Evolutionary conservation across 2,329 filamentous ascomycete species (phyloP).

Genomic region (Fusarium transvaalense): DNA sequence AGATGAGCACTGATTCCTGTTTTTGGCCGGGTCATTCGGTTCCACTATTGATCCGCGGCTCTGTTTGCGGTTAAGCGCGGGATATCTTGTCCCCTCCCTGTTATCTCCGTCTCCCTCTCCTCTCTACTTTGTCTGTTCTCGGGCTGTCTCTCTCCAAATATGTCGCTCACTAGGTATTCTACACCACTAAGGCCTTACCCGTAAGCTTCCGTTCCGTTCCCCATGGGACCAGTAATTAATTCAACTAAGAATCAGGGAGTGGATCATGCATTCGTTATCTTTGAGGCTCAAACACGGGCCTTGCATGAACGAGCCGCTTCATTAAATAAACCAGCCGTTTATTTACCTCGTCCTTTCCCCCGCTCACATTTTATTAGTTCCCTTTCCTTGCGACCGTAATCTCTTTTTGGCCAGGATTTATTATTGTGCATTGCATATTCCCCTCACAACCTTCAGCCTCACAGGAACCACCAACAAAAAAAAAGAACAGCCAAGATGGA

Average conservation of each 20-base stretch:
- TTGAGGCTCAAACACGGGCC: neutral
- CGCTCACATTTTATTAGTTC: neutral
- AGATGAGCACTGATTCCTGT: neutral
- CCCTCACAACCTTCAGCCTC: neutral
- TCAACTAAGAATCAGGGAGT: neutral
- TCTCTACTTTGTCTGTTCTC: too few species aligned
- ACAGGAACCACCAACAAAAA: neutral
- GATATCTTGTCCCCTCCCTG: neutral
- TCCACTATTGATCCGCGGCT: slow-evolving; percentile 31
- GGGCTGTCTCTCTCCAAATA: neutral
- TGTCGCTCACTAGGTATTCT: neutral
- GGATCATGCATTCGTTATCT: neutral
- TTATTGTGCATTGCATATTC: slow-evolving; percentile 1
- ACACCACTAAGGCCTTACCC: neutral
- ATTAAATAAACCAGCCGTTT: neutral
- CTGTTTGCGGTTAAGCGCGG: slow-evolving; percentile 1
- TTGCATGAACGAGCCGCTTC: neutral
- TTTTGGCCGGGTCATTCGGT: neutral
- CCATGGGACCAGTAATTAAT: neutral
- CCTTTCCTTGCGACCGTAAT: neutral
- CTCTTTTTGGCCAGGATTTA: slow-evolving; percentile 1
- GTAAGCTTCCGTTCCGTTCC: neutral
- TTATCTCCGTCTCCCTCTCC: neutral
- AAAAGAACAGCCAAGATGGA: slow-evolving; percentile 11
- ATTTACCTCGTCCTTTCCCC: neutral